Evolutionary conservation across 192 early-diverging fungal genomes (phyloP), one percentile per base, ranked within the genome.

Genomic region (Dispira simplex): DNA sequence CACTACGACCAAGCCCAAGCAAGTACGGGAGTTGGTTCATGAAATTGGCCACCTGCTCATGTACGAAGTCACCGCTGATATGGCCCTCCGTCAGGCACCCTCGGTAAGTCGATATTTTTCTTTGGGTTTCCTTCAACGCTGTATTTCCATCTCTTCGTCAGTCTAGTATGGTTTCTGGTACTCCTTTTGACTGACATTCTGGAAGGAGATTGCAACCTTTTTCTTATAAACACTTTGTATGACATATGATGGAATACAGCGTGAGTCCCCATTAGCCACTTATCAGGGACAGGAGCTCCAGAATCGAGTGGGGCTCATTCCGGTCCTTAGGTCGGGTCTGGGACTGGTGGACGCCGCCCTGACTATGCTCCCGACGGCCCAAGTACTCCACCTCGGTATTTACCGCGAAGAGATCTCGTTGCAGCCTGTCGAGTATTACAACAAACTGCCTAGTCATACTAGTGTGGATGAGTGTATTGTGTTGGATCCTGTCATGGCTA

Each of bases 361-460:
- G 25, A 71, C 72, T 2, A 68, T 90, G 13, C 65, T 92, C 26
- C 90, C 83, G 32, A 70, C 77, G 18, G 86, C 89, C n/a, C 73
- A 77, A 51, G 74, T 90, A 43, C 80, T 85, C 44, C 90, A 92
- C 69, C 64, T 92, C 16, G 90, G 90, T 11, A 66, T 92, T 20
- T 92, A 82, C 73, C 73, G 90, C 63, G 90, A 92, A 67, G 86
- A 84, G 76, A 63, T 81, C 6, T 86, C 88, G 1, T 75, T 91
- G 46, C 81, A 84, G 66, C 91, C 91, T 8, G 88, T 93, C n/a
- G 91, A 93, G 70, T 93, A 93, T 73, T 93, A 90, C 76, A 93
- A 93, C 71, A 93, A 91, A 69, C 74, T 93, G 26, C 91, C 91
- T 8, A 64, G 70, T n/a, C 64, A 70, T 11, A 84, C 85, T 59